These are phyloP conservation scores for Allantophomopsis lycopodina DNA, from an alignment of 2,329 filamentous ascomycete species.

Conservation along the genomic window DNA sequence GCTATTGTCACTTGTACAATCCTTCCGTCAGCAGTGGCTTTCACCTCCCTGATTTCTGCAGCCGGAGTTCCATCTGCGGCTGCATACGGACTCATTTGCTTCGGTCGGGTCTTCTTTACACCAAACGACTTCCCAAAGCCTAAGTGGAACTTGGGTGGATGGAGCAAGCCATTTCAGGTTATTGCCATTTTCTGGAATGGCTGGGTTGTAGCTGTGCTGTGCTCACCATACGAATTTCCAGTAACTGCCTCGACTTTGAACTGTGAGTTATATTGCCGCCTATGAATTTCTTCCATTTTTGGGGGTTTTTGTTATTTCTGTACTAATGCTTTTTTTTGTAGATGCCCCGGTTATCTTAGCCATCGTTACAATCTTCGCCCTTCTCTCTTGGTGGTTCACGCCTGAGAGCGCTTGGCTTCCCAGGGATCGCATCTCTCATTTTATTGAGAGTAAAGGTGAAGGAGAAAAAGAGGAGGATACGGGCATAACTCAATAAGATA, in stretches of 20 bases:
- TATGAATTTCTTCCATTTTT: too few species aligned
- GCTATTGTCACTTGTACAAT: conserved; percentile 4
- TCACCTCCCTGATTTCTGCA: conserved; percentile 2
- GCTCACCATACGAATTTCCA: conserved; percentile 30
- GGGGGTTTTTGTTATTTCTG: too few species aligned
- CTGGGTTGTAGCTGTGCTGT: conserved; percentile 32
- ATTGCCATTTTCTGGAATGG: conserved; percentile 33
- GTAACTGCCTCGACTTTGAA: conserved; percentile 5
- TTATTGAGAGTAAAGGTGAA: too few species aligned
- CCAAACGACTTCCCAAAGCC: conserved; percentile 1
- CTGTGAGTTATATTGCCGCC: too few species aligned
- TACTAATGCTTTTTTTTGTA: too few species aligned
- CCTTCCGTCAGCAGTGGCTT: conserved; percentile 4
- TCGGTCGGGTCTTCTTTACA: conserved; percentile 4
- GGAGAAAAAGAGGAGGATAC: too few species aligned
- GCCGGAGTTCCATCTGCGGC: conserved; percentile 3
- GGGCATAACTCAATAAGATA: too few species aligned
- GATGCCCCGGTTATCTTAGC: too few species aligned
- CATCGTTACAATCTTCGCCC: too few species aligned
- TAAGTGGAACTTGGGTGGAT: conserved; percentile 25
- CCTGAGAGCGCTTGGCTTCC: too few species aligned
- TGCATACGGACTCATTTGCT: conserved; percentile 3
- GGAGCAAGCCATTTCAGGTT: conserved; percentile 31
- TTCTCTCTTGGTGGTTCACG: too few species aligned
- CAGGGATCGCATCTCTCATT: too few species aligned